Base-by-base conservation (phyloP, 2,329 filamentous ascomycete species). In the Botrytis byssoidea region DNA sequence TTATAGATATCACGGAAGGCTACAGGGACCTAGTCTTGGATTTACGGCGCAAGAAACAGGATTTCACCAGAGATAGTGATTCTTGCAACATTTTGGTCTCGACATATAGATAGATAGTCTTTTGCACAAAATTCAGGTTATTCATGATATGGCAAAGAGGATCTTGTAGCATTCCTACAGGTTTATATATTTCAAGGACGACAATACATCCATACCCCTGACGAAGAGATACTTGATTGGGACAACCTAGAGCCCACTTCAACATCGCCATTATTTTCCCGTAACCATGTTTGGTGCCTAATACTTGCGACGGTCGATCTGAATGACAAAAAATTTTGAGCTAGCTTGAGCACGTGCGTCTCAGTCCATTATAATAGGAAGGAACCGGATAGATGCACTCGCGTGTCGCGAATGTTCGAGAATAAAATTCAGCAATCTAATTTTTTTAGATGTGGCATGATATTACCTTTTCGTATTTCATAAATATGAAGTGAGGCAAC, bases 351-450 rank as follows among this genome's bases (percentile, higher is more conserved):
- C 22, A 51, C 25, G 4, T 51, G 22, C n/a, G 12, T n/a, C 46
- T 25, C 48, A 3, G 25, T 14, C 1, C 14, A 0, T 6, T 51
- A 10, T 22, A 5, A 2, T 51, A 0, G 10, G 12, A 14, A n/a
- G 48, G 1, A 4, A 0, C 10, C 12, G 25, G 3, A 51, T n/a
- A 51, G 4, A 46, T 20, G 14, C 4, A 14, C 4, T 3, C 8
- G 10, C n/a, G 22, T n/a, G 22, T 22, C 22, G 25, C 25, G 7
- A 51, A 51, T n/a, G 4, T n/a, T 51, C 4, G 48, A 51, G 0
- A 2, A 46, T 46, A 22, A 9, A 8, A 46, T 46, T 46, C 20
- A 46, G 44, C 14, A 9, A 9, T 22, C 18, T 9, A 9, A 22
- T 22, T 9, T 3, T 3, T 22, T 46, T 46, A 7, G 44, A 22